phyloP scores from a whole-genome alignment of 305 asterid species.

The Coffea humblotiana region DNA sequence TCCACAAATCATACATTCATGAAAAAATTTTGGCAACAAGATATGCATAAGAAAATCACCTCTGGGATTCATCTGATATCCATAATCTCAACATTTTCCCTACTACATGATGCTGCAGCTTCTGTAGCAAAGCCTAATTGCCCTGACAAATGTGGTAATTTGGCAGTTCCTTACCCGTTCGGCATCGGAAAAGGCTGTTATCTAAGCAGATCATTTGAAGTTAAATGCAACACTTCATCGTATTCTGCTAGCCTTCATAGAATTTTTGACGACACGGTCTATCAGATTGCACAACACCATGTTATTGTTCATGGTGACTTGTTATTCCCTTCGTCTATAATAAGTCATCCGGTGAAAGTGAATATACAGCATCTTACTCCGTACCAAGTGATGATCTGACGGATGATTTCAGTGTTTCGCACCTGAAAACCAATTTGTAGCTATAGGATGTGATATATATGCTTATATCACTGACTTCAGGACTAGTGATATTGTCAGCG shows the following conservation, averaged over 20 bases:
- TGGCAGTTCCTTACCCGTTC: constrained; percentile 18
- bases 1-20: too few relatives aligned
- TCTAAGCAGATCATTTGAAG: neutral
- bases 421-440: too few relatives aligned
- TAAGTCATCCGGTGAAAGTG: neutral
- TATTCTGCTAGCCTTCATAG: neutral
- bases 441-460: too few relatives aligned
- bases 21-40: too few relatives aligned
- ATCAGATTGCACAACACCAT: neutral
- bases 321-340: neutral
- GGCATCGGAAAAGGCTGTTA: constrained; percentile 14
- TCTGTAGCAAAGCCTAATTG: neutral
- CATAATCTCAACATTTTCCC: neutral
- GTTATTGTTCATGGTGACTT: neutral
- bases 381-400: too few relatives aligned
- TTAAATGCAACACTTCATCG: constrained; percentile 4
- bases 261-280: neutral
- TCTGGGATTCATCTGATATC: too few relatives aligned
- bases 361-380: too few relatives aligned
- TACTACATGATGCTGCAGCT: neutral
- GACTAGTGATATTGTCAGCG: too few relatives aligned
- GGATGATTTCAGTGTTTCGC: too few relatives aligned
- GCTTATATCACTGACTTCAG: too few relatives aligned
- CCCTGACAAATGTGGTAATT: constrained; percentile 12
- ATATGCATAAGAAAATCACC: too few relatives aligned